Percentiles rank a stretch among this genome's conserved stretches.
Evolutionary conservation across 1,284 basidiomycete genomes (phyloP).

Genomic region (Papiliotrema fonsecae): DNA sequence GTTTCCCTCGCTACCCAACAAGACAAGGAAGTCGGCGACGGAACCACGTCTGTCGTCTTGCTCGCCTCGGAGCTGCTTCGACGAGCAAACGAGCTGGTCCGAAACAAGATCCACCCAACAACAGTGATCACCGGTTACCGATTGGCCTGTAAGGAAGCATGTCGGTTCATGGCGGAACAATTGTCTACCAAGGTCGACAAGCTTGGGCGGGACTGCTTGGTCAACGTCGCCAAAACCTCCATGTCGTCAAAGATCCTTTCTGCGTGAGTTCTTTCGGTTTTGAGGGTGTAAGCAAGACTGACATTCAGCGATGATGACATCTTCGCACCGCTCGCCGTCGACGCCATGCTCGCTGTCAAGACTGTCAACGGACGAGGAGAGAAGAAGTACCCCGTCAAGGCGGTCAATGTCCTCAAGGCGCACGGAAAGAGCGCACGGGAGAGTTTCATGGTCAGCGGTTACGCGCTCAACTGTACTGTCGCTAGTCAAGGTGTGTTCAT

Average conservation of each 20-base stretch:
- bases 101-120: conserved; percentile 97
- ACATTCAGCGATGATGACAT: conserved; percentile 83
- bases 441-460: conserved; percentile 91
- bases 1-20: conserved; percentile 99
- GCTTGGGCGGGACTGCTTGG: conserved; percentile 82
- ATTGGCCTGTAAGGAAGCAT: conserved; percentile 93
- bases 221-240: conserved; percentile 97
- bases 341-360: conserved; percentile 97
- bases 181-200: conserved; percentile 90
- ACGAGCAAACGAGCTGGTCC: conserved; percentile 95
- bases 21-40: conserved; percentile 99
- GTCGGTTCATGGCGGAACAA: conserved; percentile 98
- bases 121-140: conserved; percentile 14
- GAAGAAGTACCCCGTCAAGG: conserved; percentile 98
- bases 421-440: conserved; percentile 95
- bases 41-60: conserved; percentile 97
- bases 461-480: conserved; percentile 98
- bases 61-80: conserved; percentile 92
- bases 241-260: conserved; percentile 99
- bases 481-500: conserved; percentile 81
- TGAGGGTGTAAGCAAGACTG: not conserved
- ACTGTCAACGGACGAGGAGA: conserved; percentile 92
- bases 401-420: conserved; percentile 98
- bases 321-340: conserved; percentile 97
- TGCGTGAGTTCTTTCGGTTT: conserved; percentile 57